Evolutionary conservation across 179 eudicot species (phyloP).

Genomic region (Amaranthus tricolor): DNA sequence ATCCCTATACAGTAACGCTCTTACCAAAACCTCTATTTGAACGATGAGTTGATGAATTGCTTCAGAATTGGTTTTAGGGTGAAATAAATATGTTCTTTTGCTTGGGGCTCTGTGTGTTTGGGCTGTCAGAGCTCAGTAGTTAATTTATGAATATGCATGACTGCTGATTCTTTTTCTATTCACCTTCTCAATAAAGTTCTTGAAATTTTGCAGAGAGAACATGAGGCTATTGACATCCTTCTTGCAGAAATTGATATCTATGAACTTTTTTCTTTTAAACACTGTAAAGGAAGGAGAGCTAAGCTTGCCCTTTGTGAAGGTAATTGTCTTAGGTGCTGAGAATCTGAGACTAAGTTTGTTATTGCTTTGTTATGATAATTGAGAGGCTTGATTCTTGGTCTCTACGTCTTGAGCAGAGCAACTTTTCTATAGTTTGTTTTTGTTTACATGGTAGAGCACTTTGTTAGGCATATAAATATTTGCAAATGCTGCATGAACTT

Average conservation of each 20-base stretch:
- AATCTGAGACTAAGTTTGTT: neutral
- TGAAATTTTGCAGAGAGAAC: constrained; percentile 62
- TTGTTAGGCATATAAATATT: neutral
- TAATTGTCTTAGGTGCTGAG: constrained; percentile 29
- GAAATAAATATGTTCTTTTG: neutral
- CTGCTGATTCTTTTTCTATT: constrained; percentile 1
- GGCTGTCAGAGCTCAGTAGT: neutral
- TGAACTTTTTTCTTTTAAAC: constrained; percentile 94
- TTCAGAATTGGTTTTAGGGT: neutral
- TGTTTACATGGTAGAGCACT: neutral
- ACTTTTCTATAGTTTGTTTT: neutral
- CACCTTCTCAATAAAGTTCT: constrained; percentile 20
- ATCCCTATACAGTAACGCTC: too few species aligned
- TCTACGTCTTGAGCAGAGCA: constrained; percentile 3
- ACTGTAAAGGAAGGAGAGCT: constrained; percentile 89
- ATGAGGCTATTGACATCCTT: constrained; percentile 93
- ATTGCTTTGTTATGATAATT: neutral
- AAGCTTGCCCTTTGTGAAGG: constrained; percentile 97
- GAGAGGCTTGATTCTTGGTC: neutral
- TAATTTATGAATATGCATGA: neutral
- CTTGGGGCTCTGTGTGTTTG: neutral
- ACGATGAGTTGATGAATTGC: neutral
- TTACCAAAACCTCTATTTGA: neutral
- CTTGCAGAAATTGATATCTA: constrained; percentile 96
- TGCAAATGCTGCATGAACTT: neutral